Evolutionary conservation across 164 flowering plant genomes (phyloP), one percentile per base, ranked within the genome.

Genomic region (Protea cynaroides): DNA sequence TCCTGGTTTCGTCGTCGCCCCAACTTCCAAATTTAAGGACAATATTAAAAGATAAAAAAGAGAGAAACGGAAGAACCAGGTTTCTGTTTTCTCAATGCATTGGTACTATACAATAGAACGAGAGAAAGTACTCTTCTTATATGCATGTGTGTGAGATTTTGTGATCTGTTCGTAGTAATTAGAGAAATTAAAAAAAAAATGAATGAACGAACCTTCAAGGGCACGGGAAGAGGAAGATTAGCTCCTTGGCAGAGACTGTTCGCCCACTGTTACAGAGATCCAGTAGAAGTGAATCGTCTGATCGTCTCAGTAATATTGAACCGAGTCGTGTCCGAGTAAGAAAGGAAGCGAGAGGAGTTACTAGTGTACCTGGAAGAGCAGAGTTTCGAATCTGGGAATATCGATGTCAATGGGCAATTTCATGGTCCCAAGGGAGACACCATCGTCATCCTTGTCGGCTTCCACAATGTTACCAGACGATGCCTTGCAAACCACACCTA

Each of bases 201-300:
- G n/a, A n/a, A n/a, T n/a, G n/a, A 24, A 24, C 77, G 36, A 13
- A 90, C 96, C 96, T 84, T 90, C 25, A 90, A 62, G 34, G 96
- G 96, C 61, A 82, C 64, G 0, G 96, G 88, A 59, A 87, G 85
- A 8, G 93, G 93, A 65, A 90, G 69, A 65, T 77, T 82, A 29
- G 96, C 87, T 78, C 96, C 93, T 81, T 90, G 96, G 78, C 81
- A 79, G 25, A 90, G 84, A 80, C 96, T 90, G 72, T 90, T 90
- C 0, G 86, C 96, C 96, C 93, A 90, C 96, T 90, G 87, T 65
- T 11, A 62, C 25, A 50, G 5, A 12, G 6, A 36, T 9, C 55
- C 53, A 43, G 1, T 29, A 5, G 34, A 56, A 23, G 58, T 22
- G 8, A 23, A 44, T 15, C 52, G 14, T 49, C 7, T 13, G n/a